Percentiles rank a stretch among this genome's conserved stretches.
Evolutionary conservation across 805 yeast species (phyloP).

Genomic region (Clavispora santaluciae): DNA sequence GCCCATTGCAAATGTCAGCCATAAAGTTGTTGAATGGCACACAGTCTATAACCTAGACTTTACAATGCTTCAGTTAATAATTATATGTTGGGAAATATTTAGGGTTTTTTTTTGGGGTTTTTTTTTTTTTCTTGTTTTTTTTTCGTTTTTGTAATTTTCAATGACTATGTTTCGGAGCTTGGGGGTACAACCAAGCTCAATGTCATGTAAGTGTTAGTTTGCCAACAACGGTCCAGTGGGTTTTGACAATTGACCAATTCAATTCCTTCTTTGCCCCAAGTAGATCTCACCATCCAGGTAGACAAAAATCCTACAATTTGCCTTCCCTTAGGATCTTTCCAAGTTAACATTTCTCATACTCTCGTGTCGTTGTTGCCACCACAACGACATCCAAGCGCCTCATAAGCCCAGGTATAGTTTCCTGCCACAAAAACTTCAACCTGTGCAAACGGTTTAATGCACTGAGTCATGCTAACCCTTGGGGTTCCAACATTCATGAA

Average conservation of each 20-base stretch:
- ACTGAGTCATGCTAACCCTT: background rate
- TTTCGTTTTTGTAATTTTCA: background rate
- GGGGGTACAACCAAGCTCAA: background rate
- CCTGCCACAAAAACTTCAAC: background rate
- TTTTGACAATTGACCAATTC: background rate
- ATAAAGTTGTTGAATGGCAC: no score
- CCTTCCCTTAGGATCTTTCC: background rate
- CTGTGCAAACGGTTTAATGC: background rate
- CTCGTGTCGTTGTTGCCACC: background rate
- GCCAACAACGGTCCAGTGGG: background rate
- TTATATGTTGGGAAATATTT: no score
- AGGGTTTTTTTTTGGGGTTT: background rate
- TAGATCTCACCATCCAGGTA: background rate
- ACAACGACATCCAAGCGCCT: background rate
- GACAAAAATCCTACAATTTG: background rate
- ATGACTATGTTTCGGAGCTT: background rate
- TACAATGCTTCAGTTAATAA: no score
- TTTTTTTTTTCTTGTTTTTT: background rate
- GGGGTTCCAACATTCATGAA: background rate
- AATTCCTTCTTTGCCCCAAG: background rate
- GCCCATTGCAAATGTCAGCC: no score
- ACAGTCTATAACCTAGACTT: no score
- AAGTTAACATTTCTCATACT: background rate
- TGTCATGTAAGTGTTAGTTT: background rate
- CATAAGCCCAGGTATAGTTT: background rate